These are phyloP conservation scores for Nymphaea colorata DNA, from an alignment of 164 flowering plant species.

Conservation along the genomic window DNA sequence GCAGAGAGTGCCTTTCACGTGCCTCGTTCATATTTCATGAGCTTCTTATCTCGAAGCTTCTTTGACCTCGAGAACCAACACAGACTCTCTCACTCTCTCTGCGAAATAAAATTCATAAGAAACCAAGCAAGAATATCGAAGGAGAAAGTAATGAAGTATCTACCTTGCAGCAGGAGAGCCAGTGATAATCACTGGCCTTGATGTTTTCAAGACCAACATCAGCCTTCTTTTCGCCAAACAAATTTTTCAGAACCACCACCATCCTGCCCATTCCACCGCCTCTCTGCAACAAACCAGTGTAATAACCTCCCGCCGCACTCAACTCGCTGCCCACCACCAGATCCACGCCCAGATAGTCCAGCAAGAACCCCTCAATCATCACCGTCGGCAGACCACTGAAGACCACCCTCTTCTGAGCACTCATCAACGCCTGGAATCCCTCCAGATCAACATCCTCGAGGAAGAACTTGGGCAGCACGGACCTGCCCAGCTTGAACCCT, in stretches of 20 bases:
- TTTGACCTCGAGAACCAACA: too few relatives aligned
- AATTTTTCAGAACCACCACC: constrained; percentile 5
- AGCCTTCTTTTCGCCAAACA: constrained; percentile 10
- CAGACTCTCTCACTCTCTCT: too few relatives aligned
- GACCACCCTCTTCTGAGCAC: constrained; percentile 21
- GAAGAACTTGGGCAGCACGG: constrained; percentile 55
- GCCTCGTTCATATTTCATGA: too few relatives aligned
- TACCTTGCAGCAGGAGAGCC: constrained; percentile 21
- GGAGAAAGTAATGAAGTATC: neutral
- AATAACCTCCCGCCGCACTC: constrained; percentile 24
- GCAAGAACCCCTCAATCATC: constrained; percentile 53
- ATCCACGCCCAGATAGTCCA: constrained; percentile 37
- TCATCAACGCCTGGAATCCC: constrained; percentile 30
- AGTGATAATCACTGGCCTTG: constrained; percentile 10
- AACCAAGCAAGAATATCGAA: constrained; percentile 1
- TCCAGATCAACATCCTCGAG: constrained; percentile 38
- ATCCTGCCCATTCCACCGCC: neutral
- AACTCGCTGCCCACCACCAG: constrained; percentile 31
- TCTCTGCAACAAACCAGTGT: constrained; percentile 15
- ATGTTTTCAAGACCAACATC: constrained; percentile 15
- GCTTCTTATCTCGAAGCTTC: too few relatives aligned
- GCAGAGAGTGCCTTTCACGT: too few relatives aligned
- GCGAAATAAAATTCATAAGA: neutral
- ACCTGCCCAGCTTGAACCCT: constrained; percentile 25
- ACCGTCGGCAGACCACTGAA: constrained; percentile 38